Evolutionary conservation across 768 basidiomycete species (phyloP).

Genomic region (Lactarius evosmus): DNA sequence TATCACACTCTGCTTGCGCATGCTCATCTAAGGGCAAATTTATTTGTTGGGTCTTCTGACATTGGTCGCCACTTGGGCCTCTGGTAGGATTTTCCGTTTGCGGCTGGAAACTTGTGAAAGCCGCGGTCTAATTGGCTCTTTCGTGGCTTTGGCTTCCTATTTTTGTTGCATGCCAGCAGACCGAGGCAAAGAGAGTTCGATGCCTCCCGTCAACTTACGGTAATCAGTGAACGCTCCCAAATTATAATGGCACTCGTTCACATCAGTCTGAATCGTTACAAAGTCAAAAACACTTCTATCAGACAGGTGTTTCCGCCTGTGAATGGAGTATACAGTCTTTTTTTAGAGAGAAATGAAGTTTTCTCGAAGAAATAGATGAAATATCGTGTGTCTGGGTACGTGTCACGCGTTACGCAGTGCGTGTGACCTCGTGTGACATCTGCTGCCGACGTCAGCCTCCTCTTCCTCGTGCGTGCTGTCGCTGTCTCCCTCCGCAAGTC

Average conservation of each 20-base stretch:
- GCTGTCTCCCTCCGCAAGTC: slow-evolving; percentile 3
- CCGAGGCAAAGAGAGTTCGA: neutral
- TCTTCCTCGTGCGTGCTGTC: neutral
- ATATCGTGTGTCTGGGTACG: neutral
- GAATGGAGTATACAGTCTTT: neutral
- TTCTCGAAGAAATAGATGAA: too few relatives aligned
- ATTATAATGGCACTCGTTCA: neutral
- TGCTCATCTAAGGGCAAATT: neutral
- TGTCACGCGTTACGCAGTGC: neutral
- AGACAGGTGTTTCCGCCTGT: neutral
- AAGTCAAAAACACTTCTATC: neutral
- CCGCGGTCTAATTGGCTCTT: neutral
- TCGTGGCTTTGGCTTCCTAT: neutral
- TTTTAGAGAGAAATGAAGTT: neutral
- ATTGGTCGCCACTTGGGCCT: neutral
- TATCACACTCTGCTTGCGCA: neutral
- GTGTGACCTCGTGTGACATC: slow-evolving; percentile 7
- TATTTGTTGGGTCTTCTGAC: neutral
- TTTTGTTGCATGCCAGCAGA: neutral
- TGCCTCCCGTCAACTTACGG: neutral
- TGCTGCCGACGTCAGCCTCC: slow-evolving; percentile 15
- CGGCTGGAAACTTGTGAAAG: neutral
- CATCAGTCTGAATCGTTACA: neutral
- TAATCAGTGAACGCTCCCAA: neutral
- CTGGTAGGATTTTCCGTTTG: neutral